These are phyloP conservation scores for Vinca major DNA, from an alignment of 305 asterid species.

Conservation along the genomic window DNA sequence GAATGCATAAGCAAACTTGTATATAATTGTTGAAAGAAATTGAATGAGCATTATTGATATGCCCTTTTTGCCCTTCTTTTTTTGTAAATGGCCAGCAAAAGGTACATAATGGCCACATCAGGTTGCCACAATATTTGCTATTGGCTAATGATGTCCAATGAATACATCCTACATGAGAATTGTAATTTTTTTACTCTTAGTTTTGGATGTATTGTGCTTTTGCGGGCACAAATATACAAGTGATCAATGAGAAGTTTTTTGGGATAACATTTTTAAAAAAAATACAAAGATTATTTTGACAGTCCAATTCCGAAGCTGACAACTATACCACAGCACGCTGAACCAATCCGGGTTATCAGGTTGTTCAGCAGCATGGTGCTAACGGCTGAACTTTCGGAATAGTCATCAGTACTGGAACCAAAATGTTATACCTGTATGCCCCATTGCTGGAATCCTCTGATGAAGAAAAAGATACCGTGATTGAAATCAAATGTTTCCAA, in stretches of 20 bases:
- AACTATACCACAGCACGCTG: too few relatives aligned
- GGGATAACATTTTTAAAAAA: too few relatives aligned
- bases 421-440: not conserved
- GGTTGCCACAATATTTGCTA: not conserved
- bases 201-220: not conserved
- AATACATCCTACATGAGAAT: not conserved
- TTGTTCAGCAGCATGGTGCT: too few relatives aligned
- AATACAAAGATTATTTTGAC: too few relatives aligned
- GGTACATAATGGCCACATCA: not conserved
- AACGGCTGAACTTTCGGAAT: too few relatives aligned
- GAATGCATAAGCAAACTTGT: not conserved
- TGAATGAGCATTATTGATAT: too few relatives aligned
- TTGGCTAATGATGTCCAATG: not conserved
- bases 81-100: slow-evolving; percentile 2
- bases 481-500: slow-evolving; percentile 8
- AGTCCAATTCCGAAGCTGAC: too few relatives aligned
- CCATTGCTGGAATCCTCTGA: not conserved
- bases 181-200: not conserved
- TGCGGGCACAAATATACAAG: not conserved
- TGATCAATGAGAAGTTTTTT: too few relatives aligned
- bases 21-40: not conserved
- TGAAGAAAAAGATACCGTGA: not conserved
- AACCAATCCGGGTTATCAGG: too few relatives aligned
- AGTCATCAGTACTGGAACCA: too few relatives aligned
- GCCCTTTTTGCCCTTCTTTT: too few relatives aligned